These are phyloP conservation scores for Coniochaeta sp. DNA, from an alignment of 2,329 filamentous ascomycete species.

Conservation along the genomic window DNA sequence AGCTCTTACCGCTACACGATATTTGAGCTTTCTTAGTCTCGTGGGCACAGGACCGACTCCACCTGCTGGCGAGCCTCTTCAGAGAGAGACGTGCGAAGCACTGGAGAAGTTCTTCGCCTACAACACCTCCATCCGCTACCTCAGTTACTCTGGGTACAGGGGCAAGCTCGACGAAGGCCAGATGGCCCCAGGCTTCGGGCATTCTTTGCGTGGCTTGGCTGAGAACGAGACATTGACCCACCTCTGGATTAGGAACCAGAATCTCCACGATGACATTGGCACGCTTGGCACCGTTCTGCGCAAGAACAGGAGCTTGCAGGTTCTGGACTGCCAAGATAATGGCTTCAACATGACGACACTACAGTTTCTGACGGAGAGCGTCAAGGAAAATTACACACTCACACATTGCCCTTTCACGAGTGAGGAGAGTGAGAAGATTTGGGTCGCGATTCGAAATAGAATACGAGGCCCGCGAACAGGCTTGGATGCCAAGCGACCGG, in stretches of 20 bases:
- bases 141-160: constrained; percentile 49
- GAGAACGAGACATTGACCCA: constrained; percentile 29
- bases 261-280: constrained; percentile 45
- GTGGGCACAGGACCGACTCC: constrained; percentile 43
- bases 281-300: constrained; percentile 39
- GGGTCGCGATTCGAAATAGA: constrained; percentile 8
- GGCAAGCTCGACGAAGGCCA: constrained; percentile 51
- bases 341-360: constrained; percentile 45
- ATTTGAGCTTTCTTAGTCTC: constrained; percentile 44
- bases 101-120: constrained; percentile 42
- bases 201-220: constrained; percentile 28
- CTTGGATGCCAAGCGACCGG: not conserved
- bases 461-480: constrained; percentile 8
- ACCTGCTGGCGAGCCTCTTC: constrained; percentile 22
- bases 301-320: constrained; percentile 38
- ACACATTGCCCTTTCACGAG: constrained; percentile 29
- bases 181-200: constrained; percentile 44
- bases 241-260: constrained; percentile 48
- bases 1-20: constrained; percentile 40
- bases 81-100: constrained; percentile 36
- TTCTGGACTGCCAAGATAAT: constrained; percentile 48
- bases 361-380: constrained; percentile 35
- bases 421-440: constrained; percentile 19
- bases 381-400: constrained; percentile 34
- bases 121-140: constrained; percentile 42